Evolutionary conservation across 2,329 filamentous ascomycete genomes (phyloP), one percentile per base, ranked within the genome.

Genomic region (Cladosporium phlei): DNA sequence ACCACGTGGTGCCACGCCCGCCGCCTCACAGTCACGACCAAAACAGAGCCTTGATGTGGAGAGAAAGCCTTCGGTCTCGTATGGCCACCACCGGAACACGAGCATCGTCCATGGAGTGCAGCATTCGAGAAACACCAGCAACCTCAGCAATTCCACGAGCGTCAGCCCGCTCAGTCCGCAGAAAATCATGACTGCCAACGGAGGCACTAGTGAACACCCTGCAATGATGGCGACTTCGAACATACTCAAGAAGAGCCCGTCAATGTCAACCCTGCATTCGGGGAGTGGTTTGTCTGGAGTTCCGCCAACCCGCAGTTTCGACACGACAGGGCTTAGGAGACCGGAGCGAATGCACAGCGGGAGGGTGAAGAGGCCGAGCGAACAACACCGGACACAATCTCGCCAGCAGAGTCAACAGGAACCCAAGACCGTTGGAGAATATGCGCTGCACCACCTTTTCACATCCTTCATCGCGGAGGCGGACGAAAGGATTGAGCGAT

Each of bases 31-130:
- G 63, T 61, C 58, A 55, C 67, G 52, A 59, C 65, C 63, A 37
- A 61, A 66, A 57, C 58, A 60, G 46, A 64, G 62, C 45, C 27
- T 60, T 5, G 64, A 66, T 16, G 53, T 63, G 19, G 74, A 78
- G 53, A 68, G 75, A 52, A 75, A 74, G 52, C 64, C 72, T 8
- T 76, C 74, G 19, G 64, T 68, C 49, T 77, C 75, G 12, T 84
- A 97, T 74, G 88, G 87, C 50, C 90, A 98, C 66, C 89, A 97
- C 69, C 84, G 93, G 46, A 89, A 98, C 71, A 95, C 91, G 1
- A 97, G 91, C 38, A 96, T 97, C 58, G 90, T 97, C 48, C 88
- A 97, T 80, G 91, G 93, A 60, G 83, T 95, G 56, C 90, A 95
- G 66, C 93, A 98, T 68, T 85, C 79, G 47, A 73, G 91, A 69